Evolutionary conservation across 148 eudicot species (phyloP).

Genomic region (Heliosperma pusillum): DNA sequence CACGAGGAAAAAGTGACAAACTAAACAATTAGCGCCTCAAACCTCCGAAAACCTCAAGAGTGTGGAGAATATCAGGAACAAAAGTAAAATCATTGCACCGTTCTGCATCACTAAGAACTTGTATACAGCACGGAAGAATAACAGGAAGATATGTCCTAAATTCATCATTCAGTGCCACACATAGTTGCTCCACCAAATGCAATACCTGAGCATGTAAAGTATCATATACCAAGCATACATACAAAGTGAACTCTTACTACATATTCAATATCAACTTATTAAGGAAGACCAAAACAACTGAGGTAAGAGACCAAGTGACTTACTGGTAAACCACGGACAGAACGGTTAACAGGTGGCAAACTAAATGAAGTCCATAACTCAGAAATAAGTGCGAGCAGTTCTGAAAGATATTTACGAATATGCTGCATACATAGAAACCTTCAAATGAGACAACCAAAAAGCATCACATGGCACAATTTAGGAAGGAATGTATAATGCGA

Average conservation of each 20-base stretch:
- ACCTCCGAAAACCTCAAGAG: constrained; percentile 98
- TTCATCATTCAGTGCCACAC: constrained; percentile 96
- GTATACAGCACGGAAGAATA: constrained; percentile 90
- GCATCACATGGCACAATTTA: not conserved
- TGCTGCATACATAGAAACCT: constrained; percentile 54
- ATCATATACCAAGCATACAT: not conserved
- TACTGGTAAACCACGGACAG: constrained; percentile 86
- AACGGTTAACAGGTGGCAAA: constrained; percentile 66
- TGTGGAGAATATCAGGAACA: constrained; percentile 80
- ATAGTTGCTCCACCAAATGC: constrained; percentile 94
- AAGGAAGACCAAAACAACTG: not conserved
- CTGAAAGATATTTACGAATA: constrained; percentile 80
- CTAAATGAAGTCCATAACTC: constrained; percentile 92
- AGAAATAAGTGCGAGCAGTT: constrained; percentile 70
- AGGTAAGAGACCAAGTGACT: constrained; percentile 22
- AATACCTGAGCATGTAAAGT: constrained; percentile 45
- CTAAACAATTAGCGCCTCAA: not conserved
- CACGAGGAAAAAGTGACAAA: not conserved
- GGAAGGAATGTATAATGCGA: not conserved
- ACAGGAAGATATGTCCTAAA: constrained; percentile 77
- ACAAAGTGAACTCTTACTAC: constrained; percentile 2
- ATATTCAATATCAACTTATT: not conserved
- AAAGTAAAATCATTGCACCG: constrained; percentile 82
- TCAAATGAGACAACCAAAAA: not conserved
- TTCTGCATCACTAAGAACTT: constrained; percentile 96